phyloP scores from a whole-genome alignment of 2,329 filamentous ascomycete species.

The Phymatotrichopsis omnivora region DNA sequence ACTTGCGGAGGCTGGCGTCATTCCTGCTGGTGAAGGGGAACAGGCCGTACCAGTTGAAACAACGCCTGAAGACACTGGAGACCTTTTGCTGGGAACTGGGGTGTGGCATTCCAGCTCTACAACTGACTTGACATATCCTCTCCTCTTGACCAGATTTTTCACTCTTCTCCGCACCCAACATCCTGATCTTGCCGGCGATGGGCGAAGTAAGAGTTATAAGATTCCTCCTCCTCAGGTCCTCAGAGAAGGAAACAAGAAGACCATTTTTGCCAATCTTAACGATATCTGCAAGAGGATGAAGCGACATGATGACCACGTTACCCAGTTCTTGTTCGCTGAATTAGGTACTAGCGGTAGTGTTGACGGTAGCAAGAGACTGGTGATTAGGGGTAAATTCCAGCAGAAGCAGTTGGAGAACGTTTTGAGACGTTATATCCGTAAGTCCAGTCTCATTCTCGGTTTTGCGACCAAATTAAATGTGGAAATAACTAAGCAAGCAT shows the following conservation, averaged over 20 bases:
- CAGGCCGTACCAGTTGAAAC: conserved; percentile 48
- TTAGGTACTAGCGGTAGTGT: conserved; percentile 95
- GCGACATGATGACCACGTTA: conserved; percentile 94
- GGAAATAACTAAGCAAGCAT: no score
- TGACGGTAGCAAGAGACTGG: conserved; percentile 80
- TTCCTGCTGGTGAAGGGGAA: conserved; percentile 43
- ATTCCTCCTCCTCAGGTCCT: conserved; percentile 97
- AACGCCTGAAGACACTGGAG: conserved; percentile 52
- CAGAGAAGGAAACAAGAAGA: conserved; percentile 99
- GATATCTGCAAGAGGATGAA: conserved; percentile 99
- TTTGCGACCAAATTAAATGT: no score
- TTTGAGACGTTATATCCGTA: conserved; percentile 86
- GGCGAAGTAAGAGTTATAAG: conserved; percentile 88
- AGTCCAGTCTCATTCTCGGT: conserved; percentile 38
- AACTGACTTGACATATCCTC: conserved; percentile 68
- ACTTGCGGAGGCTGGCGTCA: conserved; percentile 50
- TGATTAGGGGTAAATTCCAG: conserved; percentile 99
- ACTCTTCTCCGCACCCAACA: conserved; percentile 88
- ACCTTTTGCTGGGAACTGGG: conserved; percentile 78
- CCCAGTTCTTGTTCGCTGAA: conserved; percentile 92
- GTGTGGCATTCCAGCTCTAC: conserved; percentile 79
- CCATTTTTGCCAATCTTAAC: conserved; percentile 97
- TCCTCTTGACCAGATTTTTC: conserved; percentile 88
- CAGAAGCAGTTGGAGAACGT: conserved; percentile 99
- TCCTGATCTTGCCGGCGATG: conserved; percentile 83